Percentiles rank a stretch among this genome's conserved stretches.
These are phyloP conservation scores for Rhynchospora pubera DNA, from an alignment of 176 grass and related monocot genomes.

Conservation along the genomic window DNA sequence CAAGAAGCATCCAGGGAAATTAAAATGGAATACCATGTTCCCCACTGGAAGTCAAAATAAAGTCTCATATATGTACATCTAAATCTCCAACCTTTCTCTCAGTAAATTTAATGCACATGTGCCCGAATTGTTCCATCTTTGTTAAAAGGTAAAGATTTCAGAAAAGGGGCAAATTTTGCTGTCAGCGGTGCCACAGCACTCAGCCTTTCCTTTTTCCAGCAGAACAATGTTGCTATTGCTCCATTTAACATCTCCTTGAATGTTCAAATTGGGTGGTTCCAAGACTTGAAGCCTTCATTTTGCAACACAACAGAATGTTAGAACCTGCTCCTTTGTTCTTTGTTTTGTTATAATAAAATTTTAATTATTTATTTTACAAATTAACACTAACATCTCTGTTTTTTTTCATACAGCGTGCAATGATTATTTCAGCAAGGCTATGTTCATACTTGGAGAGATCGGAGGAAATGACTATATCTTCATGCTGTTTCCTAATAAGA, in stretches of 20 bases:
- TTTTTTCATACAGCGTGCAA: constrained; percentile 14
- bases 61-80: background rate
- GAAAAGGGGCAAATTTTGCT: constrained; percentile 32
- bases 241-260: constrained; percentile 8
- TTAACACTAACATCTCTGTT: background rate
- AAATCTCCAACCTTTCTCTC: background rate
- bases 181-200: constrained; percentile 25
- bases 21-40: background rate
- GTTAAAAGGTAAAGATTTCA: constrained; percentile 1
- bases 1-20: background rate
- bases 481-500: constrained; percentile 16
- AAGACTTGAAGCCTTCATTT: constrained; percentile 33
- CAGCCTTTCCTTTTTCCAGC: constrained; percentile 19
- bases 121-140: background rate
- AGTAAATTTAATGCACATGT: background rate
- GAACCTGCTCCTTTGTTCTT: background rate
- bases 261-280: constrained; percentile 30
- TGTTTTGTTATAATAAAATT: background rate
- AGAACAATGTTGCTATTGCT: background rate
- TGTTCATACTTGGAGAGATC: constrained; percentile 26
- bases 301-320: constrained; percentile 31
- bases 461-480: constrained; percentile 29
- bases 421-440: constrained; percentile 17
- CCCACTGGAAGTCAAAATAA: background rate
- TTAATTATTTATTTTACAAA: background rate